Conservation (phyloP, 352 stramenopile genomes). For the Poterioochromonas sp. region DNA sequence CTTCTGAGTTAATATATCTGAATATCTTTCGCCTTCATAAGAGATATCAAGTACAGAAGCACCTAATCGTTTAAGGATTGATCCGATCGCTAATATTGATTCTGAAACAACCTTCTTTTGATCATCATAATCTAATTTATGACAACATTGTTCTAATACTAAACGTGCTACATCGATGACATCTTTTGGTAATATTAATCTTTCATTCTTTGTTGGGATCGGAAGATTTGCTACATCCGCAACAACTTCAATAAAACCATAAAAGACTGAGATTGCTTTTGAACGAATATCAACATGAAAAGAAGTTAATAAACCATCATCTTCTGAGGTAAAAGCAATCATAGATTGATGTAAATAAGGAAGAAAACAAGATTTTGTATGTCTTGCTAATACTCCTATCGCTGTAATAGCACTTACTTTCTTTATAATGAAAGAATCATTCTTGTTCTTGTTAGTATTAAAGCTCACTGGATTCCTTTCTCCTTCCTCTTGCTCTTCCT, state of each 20-base stretch:
- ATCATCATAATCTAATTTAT: neutral
- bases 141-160: neutral
- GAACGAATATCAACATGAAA: conserved; percentile 60
- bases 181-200: neutral
- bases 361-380: conserved; percentile 78
- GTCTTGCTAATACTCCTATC: conserved; percentile 85
- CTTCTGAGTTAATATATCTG: conserved; percentile 32
- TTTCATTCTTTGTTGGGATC: conserved; percentile 40
- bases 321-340: conserved; percentile 70
- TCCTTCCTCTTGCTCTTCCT: conserved; percentile 58
- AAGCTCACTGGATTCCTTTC: conserved; percentile 53
- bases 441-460: conserved; percentile 56
- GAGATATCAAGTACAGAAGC: neutral
- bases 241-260: conserved; percentile 37
- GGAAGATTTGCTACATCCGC: conserved; percentile 52
- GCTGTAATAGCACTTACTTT: conserved; percentile 87
- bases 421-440: conserved; percentile 71
- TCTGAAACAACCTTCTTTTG: neutral
- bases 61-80: conserved; percentile 68
- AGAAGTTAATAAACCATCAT: conserved; percentile 52
- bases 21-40: neutral
- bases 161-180: neutral
- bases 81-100: conserved; percentile 56
- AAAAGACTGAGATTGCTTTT: conserved; percentile 54
- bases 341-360: conserved; percentile 75